Evolutionary conservation across 495 filamentous ascomycete species (phyloP).

Genomic region (Penicillium waksmanii): DNA sequence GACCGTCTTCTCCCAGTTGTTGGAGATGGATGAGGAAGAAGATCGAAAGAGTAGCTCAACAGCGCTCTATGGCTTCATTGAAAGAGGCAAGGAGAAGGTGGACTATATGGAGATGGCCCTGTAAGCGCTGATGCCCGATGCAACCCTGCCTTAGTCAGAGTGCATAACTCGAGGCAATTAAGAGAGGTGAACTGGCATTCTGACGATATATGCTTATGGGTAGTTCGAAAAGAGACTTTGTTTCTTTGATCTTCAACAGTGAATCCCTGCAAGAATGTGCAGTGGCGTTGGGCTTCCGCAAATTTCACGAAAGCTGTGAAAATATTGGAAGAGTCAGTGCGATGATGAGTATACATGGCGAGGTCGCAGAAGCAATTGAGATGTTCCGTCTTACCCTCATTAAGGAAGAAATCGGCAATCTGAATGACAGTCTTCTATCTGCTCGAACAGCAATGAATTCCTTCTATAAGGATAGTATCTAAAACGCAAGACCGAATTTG

Average conservation of each 20-base stretch:
- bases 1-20: conserved; percentile 1
- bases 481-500: not conserved
- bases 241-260: not conserved
- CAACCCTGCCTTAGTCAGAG: not conserved
- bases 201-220: not conserved
- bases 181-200: not conserved
- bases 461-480: conserved; percentile 1
- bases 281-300: not conserved
- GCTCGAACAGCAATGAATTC: not conserved
- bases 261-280: not conserved
- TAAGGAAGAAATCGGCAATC: not conserved
- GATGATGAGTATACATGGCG: not conserved
- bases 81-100: not conserved
- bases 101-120: not conserved
- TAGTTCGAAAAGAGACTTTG: not conserved
- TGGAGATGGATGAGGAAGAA: conserved; percentile 5
- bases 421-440: conserved; percentile 1
- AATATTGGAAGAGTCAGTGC: not conserved
- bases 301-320: conserved; percentile 1
- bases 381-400: not conserved
- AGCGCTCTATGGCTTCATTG: conserved; percentile 1
- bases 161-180: not conserved
- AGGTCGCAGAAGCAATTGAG: not conserved
- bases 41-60: not conserved
- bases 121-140: not conserved